Base-by-base conservation (phyloP, 495 filamentous ascomycete genomes). In the Rhizodiscina lignyota region DNA sequence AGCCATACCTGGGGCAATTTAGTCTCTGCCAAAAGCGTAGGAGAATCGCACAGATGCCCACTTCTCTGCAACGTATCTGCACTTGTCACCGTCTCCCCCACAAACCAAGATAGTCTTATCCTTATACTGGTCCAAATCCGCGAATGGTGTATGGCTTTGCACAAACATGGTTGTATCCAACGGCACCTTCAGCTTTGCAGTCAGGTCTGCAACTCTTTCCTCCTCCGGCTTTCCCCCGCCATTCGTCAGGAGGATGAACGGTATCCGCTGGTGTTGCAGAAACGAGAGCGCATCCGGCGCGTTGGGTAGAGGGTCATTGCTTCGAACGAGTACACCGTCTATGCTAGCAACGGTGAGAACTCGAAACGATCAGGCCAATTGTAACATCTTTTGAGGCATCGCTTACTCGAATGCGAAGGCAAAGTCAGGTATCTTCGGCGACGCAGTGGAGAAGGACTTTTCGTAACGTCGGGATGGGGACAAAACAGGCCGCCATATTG, bases 251-350 rank as follows among this genome's bases (percentile, higher is more conserved):
- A 93, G 67, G 43, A 91, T 79, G 58, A 81, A 91, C 8, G 80
- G 81, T 32, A 92, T 79, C 4, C 64, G 60, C 33, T 80, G 63
- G 17, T 67, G 45, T 43, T 86, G 70, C 17, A 96, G 73, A 41
- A 70, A 71, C 10, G 52, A 44, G n/a, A 99, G 66, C 11, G 85
- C 65, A 39, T 77, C 60, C n/a, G 70, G 60, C 0, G 91, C 91
- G 21, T 75, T 73, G n/a, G 85, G 77, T 22, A 93, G 72, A 5
- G 85, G 76, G 36, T 69, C 70, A 0, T 77, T 72, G 42, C 77
- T 74, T 50, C 85, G 83, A n/a, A 94, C 66, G 15, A 99, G 77
- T 18, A 99, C 91, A 40, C 91, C 91, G 52, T 99, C 89, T 49
- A 96, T 92, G 54, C 84, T 93, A 41, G 35, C 17, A 11, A 18